Evolutionary conservation across 306 rosid species (phyloP).

Genomic region (Psophocarpus tetragonolobus): DNA sequence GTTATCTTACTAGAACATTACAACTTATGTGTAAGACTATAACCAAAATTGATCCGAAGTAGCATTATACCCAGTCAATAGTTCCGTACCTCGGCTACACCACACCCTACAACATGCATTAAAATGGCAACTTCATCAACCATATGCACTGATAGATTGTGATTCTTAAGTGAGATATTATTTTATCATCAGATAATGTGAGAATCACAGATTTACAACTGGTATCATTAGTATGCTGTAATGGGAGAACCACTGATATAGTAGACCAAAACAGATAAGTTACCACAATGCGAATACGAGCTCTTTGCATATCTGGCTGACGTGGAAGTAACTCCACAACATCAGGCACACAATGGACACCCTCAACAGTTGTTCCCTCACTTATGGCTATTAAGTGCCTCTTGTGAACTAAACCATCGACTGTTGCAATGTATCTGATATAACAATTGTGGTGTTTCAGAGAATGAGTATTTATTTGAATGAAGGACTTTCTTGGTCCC

Average conservation of each 20-base stretch:
- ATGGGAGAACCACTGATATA: too few relatives aligned
- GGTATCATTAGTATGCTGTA: not conserved
- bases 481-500: constrained; percentile 13
- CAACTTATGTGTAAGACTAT: not conserved
- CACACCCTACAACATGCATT: constrained; percentile 7
- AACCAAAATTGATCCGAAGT: constrained; percentile 3
- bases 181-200: not conserved
- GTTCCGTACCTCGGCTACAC: not conserved
- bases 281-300: constrained; percentile 92
- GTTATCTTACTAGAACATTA: not conserved
- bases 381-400: constrained; percentile 70
- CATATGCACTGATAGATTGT: not conserved
- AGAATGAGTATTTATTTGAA: constrained; percentile 22
- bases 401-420: constrained; percentile 77
- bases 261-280: constrained; percentile 23
- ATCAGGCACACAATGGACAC: constrained; percentile 81
- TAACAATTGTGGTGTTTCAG: constrained; percentile 31
- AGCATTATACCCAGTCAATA: constrained; percentile 3
- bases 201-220: not conserved
- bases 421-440: constrained; percentile 79
- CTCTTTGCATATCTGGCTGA: constrained; percentile 63
- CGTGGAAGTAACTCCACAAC: constrained; percentile 75
- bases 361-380: constrained; percentile 77
- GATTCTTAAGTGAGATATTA: constrained; percentile 9
- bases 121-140: constrained; percentile 25